Conservation (phyloP, 805 yeast genomes). For the Blastobotrys chiropterorum region DNA sequence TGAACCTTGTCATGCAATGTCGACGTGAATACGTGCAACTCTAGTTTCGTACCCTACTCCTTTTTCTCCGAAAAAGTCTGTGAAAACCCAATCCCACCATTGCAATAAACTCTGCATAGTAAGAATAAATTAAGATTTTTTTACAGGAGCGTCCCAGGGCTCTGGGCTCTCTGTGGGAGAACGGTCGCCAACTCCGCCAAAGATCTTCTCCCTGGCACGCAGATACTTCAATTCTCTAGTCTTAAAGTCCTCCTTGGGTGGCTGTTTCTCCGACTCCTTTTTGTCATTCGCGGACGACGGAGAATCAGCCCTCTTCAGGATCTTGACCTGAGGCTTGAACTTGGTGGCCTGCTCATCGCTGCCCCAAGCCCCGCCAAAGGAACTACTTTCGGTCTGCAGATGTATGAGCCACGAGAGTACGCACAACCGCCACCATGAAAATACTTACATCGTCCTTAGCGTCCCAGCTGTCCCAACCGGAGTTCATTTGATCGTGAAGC, state of each 20-base stretch:
- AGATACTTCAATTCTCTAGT: constrained; percentile 10
- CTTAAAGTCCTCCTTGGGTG: constrained; percentile 6
- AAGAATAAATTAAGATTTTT: not conserved
- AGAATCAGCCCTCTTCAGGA: constrained; percentile 14
- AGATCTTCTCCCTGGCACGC: constrained; percentile 15
- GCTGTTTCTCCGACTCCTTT: constrained; percentile 1
- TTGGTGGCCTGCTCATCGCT: not conserved
- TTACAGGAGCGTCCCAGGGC: not conserved
- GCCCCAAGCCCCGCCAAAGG: constrained; percentile 4
- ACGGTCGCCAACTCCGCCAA: constrained; percentile 8
- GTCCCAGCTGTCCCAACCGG: constrained; percentile 1
- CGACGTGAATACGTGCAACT: no score
- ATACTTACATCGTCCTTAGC: not conserved
- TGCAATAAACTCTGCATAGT: no score
- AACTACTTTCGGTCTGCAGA: not conserved
- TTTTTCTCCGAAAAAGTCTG: not conserved
- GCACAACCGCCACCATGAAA: no score
- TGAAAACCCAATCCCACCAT: no score
- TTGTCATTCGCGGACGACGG: not conserved
- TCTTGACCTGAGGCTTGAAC: constrained; percentile 17
- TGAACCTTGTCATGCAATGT: no score
- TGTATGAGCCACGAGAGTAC: no score
- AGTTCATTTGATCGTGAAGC: not conserved
- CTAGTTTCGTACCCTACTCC: no score
- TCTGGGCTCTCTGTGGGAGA: constrained; percentile 5